These are phyloP conservation scores for Sclerotiophoma versabilis DNA, from an alignment of 2,329 filamentous ascomycete genomes.

Conservation along the genomic window DNA sequence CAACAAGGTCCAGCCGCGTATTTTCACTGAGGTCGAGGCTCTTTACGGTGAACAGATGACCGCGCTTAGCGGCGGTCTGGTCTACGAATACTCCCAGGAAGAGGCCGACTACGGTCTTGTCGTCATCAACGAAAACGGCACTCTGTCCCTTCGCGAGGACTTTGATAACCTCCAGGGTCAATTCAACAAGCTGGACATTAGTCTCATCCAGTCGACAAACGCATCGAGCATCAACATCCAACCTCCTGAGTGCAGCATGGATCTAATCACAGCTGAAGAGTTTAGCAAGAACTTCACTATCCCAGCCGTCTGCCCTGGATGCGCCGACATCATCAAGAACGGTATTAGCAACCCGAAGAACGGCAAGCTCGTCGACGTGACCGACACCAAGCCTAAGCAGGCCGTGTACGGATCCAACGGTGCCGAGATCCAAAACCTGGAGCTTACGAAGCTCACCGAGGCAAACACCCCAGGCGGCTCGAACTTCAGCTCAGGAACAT, in stretches of 20 bases:
- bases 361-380: conserved; percentile 65
- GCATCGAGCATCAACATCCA: conserved; percentile 61
- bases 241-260: conserved; percentile 69
- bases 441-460: conserved; percentile 61
- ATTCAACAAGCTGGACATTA: conserved; percentile 77
- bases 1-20: conserved; percentile 68
- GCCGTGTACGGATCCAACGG: conserved; percentile 65
- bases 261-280: conserved; percentile 68
- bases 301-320: conserved; percentile 71
- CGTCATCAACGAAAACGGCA: conserved; percentile 53
- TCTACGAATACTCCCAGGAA: conserved; percentile 83
- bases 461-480: conserved; percentile 63
- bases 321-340: conserved; percentile 76
- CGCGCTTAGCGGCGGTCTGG: conserved; percentile 76
- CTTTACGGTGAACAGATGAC: conserved; percentile 78
- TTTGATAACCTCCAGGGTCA: conserved; percentile 75
- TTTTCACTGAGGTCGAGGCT: conserved; percentile 76
- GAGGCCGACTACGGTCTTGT: conserved; percentile 64
- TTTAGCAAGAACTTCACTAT: conserved; percentile 85
- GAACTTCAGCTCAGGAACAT: conserved; percentile 26
- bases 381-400: conserved; percentile 62
- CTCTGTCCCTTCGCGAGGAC: conserved; percentile 53
- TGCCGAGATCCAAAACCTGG: conserved; percentile 67
- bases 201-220: conserved; percentile 69
- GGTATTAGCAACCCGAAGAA: conserved; percentile 71